phyloP scores from a whole-genome alignment of 2,329 filamentous ascomycete genomes.

The Exophiala sideris region DNA sequence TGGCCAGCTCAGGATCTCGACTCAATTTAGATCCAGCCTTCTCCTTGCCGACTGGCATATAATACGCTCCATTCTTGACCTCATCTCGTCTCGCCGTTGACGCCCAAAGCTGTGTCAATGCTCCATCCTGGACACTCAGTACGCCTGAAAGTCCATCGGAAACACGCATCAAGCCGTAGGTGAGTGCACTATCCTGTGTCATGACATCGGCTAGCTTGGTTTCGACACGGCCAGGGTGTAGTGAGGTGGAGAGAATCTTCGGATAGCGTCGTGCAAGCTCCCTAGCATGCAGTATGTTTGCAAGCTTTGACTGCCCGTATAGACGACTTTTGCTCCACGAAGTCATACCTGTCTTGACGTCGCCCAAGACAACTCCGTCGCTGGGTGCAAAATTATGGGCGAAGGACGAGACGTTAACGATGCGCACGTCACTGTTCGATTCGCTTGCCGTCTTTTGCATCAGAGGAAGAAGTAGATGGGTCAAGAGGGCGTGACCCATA shows the following conservation, averaged over 20 bases:
- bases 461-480: constrained; percentile 44
- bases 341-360: constrained; percentile 30
- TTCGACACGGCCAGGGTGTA: constrained; percentile 50
- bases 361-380: constrained; percentile 37
- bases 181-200: background rate
- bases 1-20: constrained; percentile 30
- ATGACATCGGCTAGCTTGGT: constrained; percentile 39
- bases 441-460: constrained; percentile 42
- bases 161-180: background rate
- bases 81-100: constrained; percentile 31
- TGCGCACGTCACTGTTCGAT: constrained; percentile 43
- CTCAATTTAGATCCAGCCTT: constrained; percentile 22
- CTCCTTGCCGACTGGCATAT: constrained; percentile 36
- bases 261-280: constrained; percentile 46
- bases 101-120: constrained; percentile 43
- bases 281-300: constrained; percentile 47
- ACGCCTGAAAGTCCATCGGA: constrained; percentile 7
- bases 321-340: constrained; percentile 32
- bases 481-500: no score
- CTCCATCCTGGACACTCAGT: constrained; percentile 35
- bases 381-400: constrained; percentile 27
- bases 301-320: constrained; percentile 51
- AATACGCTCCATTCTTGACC: constrained; percentile 42
- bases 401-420: constrained; percentile 41
- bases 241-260: constrained; percentile 40